Base-by-base conservation (phyloP, 768 basidiomycete species). In the Xerocomus brunneocitrinus region DNA sequence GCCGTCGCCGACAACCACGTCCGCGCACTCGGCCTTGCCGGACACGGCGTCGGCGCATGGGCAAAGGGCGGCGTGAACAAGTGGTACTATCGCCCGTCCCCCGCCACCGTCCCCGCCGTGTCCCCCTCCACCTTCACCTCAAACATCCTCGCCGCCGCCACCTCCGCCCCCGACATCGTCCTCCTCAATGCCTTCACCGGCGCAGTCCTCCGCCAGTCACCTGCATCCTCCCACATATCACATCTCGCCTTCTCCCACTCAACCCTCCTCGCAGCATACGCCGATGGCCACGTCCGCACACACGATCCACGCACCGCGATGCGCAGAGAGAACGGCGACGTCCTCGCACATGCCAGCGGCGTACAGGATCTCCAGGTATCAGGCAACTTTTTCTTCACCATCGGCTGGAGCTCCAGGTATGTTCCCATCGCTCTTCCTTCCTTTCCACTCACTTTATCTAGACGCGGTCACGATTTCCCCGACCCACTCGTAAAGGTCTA, bases 401-500 rank as follows among this genome's bases (percentile, higher is more conserved):
- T 93, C 59, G 95, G 95, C 12, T 87, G 87, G 71, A 87, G 87
- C 3, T 77, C 91, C 71, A 85, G 91, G 94, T 92, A 55, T 41
- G 51, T 31, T 51, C 22, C 48, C 38, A 49, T 24, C 4, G 44
- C 22, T 35, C n/a, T 16, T 25, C 30, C 19, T 0, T 19, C 30
- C 47, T 22, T 31, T 47, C 3, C 30, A 38, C 53, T 61, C 62
- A 67, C 58, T 13, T 10, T 34, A 28, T 30, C 49, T 62, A 97
- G 95, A 68, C 91, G 90, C 69, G 85, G 87, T 7, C 85, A 88
- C 44, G 92, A 95, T 5, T 80, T 87, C 50, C 89, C 91, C 0
- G 95, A 98, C 67, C 91, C 93, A 3, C 76, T 94, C 32, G 91
- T 99, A 58, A 97, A 95, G 71, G 78, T 98, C 12, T 97, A 88